Evolutionary conservation across 805 yeast genomes (phyloP), one percentile per base, ranked within the genome.

Genomic region (Sporopachydermia lactativora): DNA sequence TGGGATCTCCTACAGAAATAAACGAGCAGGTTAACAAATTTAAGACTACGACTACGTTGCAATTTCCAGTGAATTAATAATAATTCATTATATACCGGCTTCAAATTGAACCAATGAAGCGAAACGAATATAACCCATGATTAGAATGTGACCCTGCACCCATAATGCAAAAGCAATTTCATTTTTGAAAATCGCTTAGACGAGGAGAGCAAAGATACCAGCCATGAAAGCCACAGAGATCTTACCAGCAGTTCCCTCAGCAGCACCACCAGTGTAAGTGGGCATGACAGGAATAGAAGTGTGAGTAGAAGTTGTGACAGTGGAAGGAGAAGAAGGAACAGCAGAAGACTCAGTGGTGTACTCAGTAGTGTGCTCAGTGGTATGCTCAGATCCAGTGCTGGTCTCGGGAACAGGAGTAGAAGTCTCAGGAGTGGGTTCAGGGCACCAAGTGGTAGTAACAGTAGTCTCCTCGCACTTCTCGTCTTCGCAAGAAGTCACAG

Each of bases 231-330:
- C 31, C 8, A n/a, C 31, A 24, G 31, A 24, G 31, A 8, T 8
- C 31, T 24, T 24, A n/a, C n/a, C 53, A 24, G 61, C 57, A 36
- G 55, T 43, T 52, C 58, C 60, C 37, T 56, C 55, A 37, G 67
- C 56, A 19, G 57, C 41, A 45, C 64, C 70, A 45, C 60, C 58
- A 28, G 53, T 41, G 53, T 55, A 61, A 37, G 65, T 60, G 40
- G 60, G 53, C 19, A 52, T 47, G 51, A 70, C 68, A 15, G 67
- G 64, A 52, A 64, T 52, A 45, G 68, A 64, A 8, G 8, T 24
- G 13, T 24, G 13, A 24, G 31, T 24, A 24, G 31, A 24, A 8
- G 31, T 24, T 8, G 8, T 8, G 31, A 24, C n/a, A 24, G 31
- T 24, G 8, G 31, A n/a, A 8, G 8, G 8, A 8, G 31, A n/a